Evolutionary conservation across 1,284 basidiomycete species (phyloP).

Genomic region (Apiotrichum domesticum): DNA sequence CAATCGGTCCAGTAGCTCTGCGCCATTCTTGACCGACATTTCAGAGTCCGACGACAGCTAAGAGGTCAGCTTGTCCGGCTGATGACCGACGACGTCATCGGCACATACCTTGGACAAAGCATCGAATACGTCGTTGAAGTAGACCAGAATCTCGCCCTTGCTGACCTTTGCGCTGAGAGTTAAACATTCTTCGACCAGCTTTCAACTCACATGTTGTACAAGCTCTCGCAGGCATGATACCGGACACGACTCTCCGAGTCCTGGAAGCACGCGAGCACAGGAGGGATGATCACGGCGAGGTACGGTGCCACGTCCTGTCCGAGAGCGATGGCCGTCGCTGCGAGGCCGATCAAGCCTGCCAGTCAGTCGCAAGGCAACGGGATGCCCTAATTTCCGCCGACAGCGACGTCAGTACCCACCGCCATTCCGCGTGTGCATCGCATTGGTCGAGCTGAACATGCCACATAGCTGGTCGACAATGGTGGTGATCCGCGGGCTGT

Average conservation of each 20-base stretch:
- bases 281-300: slow-evolving; percentile 85
- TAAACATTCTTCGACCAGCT: too few species aligned
- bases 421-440: slow-evolving; percentile 85
- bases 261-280: slow-evolving; percentile 86
- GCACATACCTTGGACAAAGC: slow-evolving; percentile 77
- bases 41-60: slow-evolving; percentile 96
- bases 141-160: slow-evolving; percentile 92
- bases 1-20: slow-evolving; percentile 92
- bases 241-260: slow-evolving; percentile 93
- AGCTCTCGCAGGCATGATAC: slow-evolving; percentile 75
- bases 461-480: slow-evolving; percentile 94
- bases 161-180: slow-evolving; percentile 70
- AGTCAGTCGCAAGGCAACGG: neutral
- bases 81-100: neutral
- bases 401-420: slow-evolving; percentile 47
- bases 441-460: slow-evolving; percentile 79
- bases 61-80: too few species aligned
- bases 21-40: slow-evolving; percentile 95
- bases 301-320: slow-evolving; percentile 89
- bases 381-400: too few species aligned
- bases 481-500: slow-evolving; percentile 70
- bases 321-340: slow-evolving; percentile 91
- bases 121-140: slow-evolving; percentile 98
- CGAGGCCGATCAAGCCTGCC: slow-evolving; percentile 74
- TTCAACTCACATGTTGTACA: slow-evolving; percentile 78